Conservation (phyloP, 371 early-diverging fungal genomes). For the Ordospora pajunii region DNA sequence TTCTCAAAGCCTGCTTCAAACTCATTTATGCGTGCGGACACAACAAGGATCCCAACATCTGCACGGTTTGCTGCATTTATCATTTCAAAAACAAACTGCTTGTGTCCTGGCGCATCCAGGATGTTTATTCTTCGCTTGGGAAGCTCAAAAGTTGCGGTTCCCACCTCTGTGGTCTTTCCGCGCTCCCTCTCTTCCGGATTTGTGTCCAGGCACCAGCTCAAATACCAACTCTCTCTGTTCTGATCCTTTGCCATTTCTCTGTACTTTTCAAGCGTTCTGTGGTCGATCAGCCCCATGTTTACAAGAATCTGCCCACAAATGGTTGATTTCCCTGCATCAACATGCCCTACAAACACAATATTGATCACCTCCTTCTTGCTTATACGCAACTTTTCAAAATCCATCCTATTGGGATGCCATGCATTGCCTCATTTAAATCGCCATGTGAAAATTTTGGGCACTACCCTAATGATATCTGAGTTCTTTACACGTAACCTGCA, state of each 20-base stretch:
- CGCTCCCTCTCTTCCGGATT: conserved; percentile 69
- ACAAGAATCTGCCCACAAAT: conserved; percentile 97
- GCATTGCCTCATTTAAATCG: neutral
- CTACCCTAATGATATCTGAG: conserved; percentile 27
- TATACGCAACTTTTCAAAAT: conserved; percentile 8
- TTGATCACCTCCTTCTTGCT: conserved; percentile 24
- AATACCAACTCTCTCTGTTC: conserved; percentile 61
- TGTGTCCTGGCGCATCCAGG: conserved; percentile 84
- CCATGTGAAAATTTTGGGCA: neutral
- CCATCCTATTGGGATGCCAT: neutral
- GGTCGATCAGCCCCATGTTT: conserved; percentile 94
- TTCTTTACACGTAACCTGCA: conserved; percentile 39
- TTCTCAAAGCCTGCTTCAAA: conserved; percentile 94
- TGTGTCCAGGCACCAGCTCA: conserved; percentile 60
- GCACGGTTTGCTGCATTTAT: conserved; percentile 88
- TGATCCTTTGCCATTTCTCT: conserved; percentile 90
- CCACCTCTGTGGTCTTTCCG: conserved; percentile 60
- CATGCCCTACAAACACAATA: conserved; percentile 96
- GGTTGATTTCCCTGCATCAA: conserved; percentile 97
- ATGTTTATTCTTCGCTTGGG: conserved; percentile 66
- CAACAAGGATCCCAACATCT: conserved; percentile 76
- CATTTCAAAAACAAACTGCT: conserved; percentile 94
- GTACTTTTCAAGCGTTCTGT: conserved; percentile 96
- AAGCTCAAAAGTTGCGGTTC: conserved; percentile 81
- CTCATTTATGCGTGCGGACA: conserved; percentile 84